phyloP scores from a whole-genome alignment of 805 yeast species.

The Kodamaea neixiangensis region DNA sequence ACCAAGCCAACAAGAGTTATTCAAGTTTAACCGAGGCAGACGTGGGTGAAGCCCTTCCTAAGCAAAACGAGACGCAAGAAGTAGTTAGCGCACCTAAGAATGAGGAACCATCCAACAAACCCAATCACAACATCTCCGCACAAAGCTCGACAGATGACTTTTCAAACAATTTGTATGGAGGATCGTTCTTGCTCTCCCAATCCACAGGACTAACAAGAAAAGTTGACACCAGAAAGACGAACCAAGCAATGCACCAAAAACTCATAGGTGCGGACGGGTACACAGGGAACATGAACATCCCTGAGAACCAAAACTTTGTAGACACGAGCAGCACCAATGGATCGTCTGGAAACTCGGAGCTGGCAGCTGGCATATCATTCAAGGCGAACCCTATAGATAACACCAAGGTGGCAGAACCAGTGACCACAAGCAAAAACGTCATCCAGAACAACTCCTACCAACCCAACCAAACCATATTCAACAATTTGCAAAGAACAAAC shows the following conservation, averaged over 20 bases:
- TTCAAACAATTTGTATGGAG: conserved; percentile 39
- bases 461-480: conserved; percentile 44
- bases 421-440: conserved; percentile 32
- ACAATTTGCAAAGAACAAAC: conserved; percentile 42
- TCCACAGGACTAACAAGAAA: conserved; percentile 44
- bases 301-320: conserved; percentile 11
- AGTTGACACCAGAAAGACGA: conserved; percentile 20
- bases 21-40: conserved; percentile 7
- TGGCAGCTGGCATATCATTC: conserved; percentile 33
- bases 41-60: conserved; percentile 1
- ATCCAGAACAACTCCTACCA: conserved; percentile 42
- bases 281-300: conserved; percentile 8
- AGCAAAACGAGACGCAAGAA: background rate
- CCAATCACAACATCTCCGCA: conserved; percentile 4
- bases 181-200: conserved; percentile 43
- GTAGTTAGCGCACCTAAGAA: conserved; percentile 3
- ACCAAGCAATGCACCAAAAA: conserved; percentile 4
- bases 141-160: conserved; percentile 31
- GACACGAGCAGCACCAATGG: conserved; percentile 4
- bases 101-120: background rate
- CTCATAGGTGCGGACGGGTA: conserved; percentile 11
- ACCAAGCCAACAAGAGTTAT: conserved; percentile 3
- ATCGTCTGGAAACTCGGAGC: conserved; percentile 2
- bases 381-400: conserved; percentile 29
- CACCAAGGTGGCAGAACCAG: conserved; percentile 28